Evolutionary conservation across 2,329 filamentous ascomycete genomes (phyloP), one percentile per base, ranked within the genome.

Genomic region (Ascomycota sp.): DNA sequence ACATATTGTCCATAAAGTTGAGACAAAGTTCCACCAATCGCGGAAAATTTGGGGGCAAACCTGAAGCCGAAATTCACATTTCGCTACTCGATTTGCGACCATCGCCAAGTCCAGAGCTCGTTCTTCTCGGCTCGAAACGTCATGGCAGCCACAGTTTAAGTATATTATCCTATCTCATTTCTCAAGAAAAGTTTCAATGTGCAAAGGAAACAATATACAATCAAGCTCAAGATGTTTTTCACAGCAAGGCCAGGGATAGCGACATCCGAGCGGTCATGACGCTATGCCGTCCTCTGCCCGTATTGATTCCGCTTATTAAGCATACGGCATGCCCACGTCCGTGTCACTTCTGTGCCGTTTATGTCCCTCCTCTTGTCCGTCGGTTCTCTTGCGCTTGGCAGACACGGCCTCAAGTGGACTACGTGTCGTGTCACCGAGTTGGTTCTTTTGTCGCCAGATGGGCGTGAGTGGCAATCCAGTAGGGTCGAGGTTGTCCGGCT

Each of bases 391-490:
- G 36, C 66, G 59, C 50, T 70, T 71, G 31, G 62, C 55, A 20
- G 59, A 56, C 19, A 54, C 38, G 3, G 50, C 45, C 20, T 62
- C 58, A 7, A 67, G 52, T 13, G 65, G 63, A 40, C 63, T 69
- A 36, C 59, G 59, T 23, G 53, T 43, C 23, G 55, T 38, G 32
- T 62, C 57, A 30, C 55, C 48, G 42, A 54, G 43, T 24, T 51
- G 47, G 33, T 52, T 57, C 51, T 65, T 70, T 25, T 64, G 63
- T 35, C 70, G 66, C 30, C 74, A 65, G 28, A 68, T 57, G 2
- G 75, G 75, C 4, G 75, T 78, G 35, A 79, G 64, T n/a, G 74
- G 73, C 3, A 69, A 63, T 24, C 69, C 68, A 23, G 71, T 72
- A 22, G 70, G 71, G 33, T 65, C 63, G 37, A 78, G 63, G 33